Evolutionary conservation across 305 asterid genomes (phyloP).

Genomic region (Ilex paraguariensis): DNA sequence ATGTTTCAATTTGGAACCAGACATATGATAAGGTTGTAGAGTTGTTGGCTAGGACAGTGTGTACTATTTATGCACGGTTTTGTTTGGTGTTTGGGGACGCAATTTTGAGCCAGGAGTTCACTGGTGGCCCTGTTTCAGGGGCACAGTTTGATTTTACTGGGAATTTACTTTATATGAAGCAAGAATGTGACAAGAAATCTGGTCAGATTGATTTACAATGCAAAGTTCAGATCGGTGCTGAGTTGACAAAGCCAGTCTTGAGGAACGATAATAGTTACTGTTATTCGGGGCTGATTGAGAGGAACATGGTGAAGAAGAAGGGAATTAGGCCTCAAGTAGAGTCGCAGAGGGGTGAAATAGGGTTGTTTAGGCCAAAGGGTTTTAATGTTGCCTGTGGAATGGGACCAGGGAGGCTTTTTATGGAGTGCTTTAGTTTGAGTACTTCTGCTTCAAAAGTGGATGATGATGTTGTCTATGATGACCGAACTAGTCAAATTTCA

Average conservation of each 20-base stretch:
- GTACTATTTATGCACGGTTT: neutral
- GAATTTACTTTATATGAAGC: no score
- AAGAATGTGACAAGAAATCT: no score
- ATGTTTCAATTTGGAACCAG: conserved; percentile 8
- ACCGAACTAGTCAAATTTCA: neutral
- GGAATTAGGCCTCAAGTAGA: neutral
- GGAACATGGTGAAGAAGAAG: neutral
- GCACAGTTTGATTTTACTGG: neutral
- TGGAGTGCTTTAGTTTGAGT: neutral
- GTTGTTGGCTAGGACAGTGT: neutral
- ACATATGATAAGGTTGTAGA: neutral
- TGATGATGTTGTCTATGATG: neutral
- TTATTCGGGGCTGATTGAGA: no score
- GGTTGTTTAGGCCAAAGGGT: neutral
- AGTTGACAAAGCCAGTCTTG: no score
- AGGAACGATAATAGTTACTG: no score
- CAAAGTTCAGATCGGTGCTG: neutral
- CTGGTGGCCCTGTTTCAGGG: neutral
- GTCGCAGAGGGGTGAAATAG: neutral
- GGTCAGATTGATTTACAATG: neutral
- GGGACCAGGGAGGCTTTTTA: neutral
- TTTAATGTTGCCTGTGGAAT: neutral
- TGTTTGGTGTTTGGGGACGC: neutral
- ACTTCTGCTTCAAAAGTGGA: neutral
- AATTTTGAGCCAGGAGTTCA: neutral